Evolutionary conservation across 2,329 filamentous ascomycete genomes (phyloP), one percentile per base, ranked within the genome.

Genomic region (Talaromyces piceae): DNA sequence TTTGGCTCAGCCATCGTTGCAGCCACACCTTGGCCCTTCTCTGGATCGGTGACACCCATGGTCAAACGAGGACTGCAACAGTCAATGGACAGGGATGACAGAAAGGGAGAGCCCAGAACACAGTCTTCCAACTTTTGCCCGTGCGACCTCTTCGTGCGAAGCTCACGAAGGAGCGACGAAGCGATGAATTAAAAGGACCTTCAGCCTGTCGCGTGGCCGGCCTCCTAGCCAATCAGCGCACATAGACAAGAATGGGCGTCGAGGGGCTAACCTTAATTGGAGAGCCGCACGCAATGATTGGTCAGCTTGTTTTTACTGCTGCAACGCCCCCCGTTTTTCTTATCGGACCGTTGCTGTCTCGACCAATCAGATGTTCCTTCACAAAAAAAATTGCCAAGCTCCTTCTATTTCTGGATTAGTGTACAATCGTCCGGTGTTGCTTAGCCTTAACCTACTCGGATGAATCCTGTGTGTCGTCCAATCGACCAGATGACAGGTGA

Each of bases 1-100:
- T 37, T 33, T 6, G 45, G 22, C 22, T 52, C 25, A 22, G 22
- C 22, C 23, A 28, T 23, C 23, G 30, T 45, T 5, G 43, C 27
- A 8, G 49, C 23, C 41, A 45, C 30, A 31, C 49, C 43, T 11
- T 41, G 49, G 18, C 45, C 50, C 25, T 52, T 52, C 31, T 52
- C 50, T 2, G 50, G 39, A 31, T 52, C 50, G 50, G 3, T 13
- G 22, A 11, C 11, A 25, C 12, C 39, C 39, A 43, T 43, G 39
- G 39, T 43, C 39, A 18, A 12, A 9, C 23, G 23, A 43, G 22
- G 16, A 9, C 20, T 16, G 33, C n/a, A 8, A 18, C 7, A 11
- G 16, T 20, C 37, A 41, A 6, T 41, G 13, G 11, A 23, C n/a
- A 5, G 11, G 11, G 22, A 43, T 9, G 9, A 13, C 0, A 7